These are phyloP conservation scores for Populus tremula DNA, from an alignment of 345 rosid species.

Conservation along the genomic window DNA sequence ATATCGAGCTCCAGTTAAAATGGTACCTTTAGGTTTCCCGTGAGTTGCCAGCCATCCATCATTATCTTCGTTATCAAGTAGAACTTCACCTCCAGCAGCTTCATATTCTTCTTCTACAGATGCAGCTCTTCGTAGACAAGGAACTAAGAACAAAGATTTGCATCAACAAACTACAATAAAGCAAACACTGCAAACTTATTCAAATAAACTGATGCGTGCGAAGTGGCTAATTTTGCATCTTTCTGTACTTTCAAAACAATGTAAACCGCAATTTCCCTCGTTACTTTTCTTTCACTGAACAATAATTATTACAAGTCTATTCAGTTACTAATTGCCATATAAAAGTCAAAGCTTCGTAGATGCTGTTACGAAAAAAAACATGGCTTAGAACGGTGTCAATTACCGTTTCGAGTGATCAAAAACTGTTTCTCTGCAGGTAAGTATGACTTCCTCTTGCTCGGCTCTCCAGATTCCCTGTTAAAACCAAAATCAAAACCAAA, in stretches of 20 bases:
- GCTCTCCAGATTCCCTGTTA: slow-evolving; percentile 92
- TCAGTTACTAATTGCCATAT: not conserved
- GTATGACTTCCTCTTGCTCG: slow-evolving; percentile 84
- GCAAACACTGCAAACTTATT: not conserved
- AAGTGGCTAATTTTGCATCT: not conserved
- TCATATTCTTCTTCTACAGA: slow-evolving; percentile 89
- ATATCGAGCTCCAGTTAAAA: slow-evolving; percentile 1
- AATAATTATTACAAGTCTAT: not conserved
- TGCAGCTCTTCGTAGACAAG: slow-evolving; percentile 89
- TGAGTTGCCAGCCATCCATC: slow-evolving; percentile 99
- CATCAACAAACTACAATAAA: not conserved
- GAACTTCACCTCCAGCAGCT: slow-evolving; percentile 93
- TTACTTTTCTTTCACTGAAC: not conserved
- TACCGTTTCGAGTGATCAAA: slow-evolving; percentile 93
- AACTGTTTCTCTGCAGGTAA: slow-evolving; percentile 87
- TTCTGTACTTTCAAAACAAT: not conserved
- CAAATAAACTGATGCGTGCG: not conserved
- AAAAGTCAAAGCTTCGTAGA: not conserved
- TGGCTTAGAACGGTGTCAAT: not conserved
- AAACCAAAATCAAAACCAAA: not conserved
- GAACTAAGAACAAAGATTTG: slow-evolving; percentile 47
- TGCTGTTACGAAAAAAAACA: not conserved
- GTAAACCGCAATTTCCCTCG: not conserved
- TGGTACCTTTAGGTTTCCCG: slow-evolving; percentile 86
- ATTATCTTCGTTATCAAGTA: slow-evolving; percentile 88